Evolutionary conservation across 805 yeast species (phyloP), one percentile per base, ranked within the genome.

Genomic region (Cyberlindnera amylophila): DNA sequence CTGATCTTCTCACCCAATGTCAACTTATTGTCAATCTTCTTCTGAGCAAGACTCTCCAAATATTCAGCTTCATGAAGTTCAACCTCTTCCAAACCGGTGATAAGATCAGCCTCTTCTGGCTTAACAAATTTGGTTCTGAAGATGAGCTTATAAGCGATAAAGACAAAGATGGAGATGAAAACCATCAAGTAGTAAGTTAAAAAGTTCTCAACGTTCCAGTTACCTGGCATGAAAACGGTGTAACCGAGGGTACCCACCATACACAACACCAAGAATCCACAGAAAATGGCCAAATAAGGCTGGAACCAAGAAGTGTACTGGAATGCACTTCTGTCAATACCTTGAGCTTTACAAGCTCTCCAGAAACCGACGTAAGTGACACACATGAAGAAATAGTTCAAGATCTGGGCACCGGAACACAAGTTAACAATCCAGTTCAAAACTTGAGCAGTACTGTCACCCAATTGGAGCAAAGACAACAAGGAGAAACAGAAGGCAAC

Each of bases 161-260:
- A 79, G 7, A 77, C 62, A 2, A 52, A 69, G 26, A 78, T 57
- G 39, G 70, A 71, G 35, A 79, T 53, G 41, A 85, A 81, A 9
- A 83, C 70, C 88, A 85, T 84, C 51, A 87, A 68, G 58, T 87
- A 87, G 54, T 74, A 76, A 59, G 79, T 83, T 54, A 85, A 67
- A 63, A 87, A 86, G 19, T 71, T 66, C 48, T 77, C 71, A 19
- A 72, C 71, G n/a, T 69, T 59, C 88, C 91, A 86, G 38, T 64
- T 53, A 12, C 83, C 86, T n/a, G 82, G 81, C 49, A 82, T 61
- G 64, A 87, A 86, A 1, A 78, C 82, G 4, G 78, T 67, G 65
- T 84, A 87, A 8, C 95, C 95, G 41, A 77, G 75, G 19, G 77
- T 62, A 52, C 77, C 63, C 49, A 77, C 59, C 86, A 86, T 70